A percentile compares a stretch with the other conserved stretches of the same genome.
Conservation (phyloP, 371 early-diverging fungal genomes). For the Mortierella sp. region DNA sequence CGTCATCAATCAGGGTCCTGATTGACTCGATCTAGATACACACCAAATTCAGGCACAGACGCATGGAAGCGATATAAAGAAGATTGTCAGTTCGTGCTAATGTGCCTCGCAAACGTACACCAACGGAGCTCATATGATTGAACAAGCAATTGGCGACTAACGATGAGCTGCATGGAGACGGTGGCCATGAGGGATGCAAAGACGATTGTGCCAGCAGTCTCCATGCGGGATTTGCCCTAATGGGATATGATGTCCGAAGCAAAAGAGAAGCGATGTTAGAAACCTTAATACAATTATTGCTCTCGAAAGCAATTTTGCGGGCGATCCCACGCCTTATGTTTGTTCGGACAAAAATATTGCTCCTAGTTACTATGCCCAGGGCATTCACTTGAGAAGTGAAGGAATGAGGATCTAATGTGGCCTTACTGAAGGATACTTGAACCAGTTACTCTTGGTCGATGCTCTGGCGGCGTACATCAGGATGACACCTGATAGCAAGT, state of each 20-base stretch:
- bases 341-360: too few relatives aligned
- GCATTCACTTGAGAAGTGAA: neutral
- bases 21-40: constrained; percentile 71
- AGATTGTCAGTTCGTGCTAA: too few relatives aligned
- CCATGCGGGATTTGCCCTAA: constrained; percentile 88
- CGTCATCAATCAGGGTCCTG: constrained; percentile 60
- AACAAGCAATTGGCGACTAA: constrained; percentile 48
- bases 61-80: neutral
- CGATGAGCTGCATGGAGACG: constrained; percentile 87
- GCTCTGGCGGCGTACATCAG: constrained; percentile 76
- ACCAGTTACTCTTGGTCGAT: constrained; percentile 70
- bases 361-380: too few relatives aligned
- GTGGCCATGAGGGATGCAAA: constrained; percentile 94
- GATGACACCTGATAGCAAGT: constrained; percentile 80
- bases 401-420: neutral
- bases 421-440: constrained; percentile 85
- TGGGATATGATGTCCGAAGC: neutral
- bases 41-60: neutral
- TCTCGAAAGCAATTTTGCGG: too few relatives aligned
- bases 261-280: neutral
- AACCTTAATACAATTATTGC: too few relatives aligned
- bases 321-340: too few relatives aligned
- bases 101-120: neutral
- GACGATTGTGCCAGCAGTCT: constrained; percentile 95
- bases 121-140: neutral